Evolutionary conservation across 352 stramenopile species (phyloP), one percentile per base, ranked within the genome.

Genomic region (Pythium chondricola): DNA sequence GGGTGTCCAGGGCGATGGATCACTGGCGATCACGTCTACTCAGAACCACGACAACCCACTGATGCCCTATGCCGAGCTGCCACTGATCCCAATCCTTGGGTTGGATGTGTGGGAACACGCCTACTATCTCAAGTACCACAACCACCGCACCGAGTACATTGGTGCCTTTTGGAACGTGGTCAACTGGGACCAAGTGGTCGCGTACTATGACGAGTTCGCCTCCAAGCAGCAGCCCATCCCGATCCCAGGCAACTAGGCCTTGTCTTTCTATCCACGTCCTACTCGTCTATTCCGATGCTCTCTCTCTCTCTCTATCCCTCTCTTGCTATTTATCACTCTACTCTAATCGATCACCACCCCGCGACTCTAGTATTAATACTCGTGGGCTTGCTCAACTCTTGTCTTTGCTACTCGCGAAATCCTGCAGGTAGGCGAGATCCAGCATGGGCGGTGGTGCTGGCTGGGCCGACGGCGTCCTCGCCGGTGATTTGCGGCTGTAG

Each of bases 21-120:
- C 85, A 43, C 65, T 97, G n/a, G 76, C 85, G 44, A 82, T 97
- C 53, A 80, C 87, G 20, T 74, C 74, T 22, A 97, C 88, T 18
- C 69, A 83, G 42, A 97, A 97, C 69, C 90, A 97, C n/a, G 53
- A 62, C 32, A 62, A 62, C 41, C 54, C 54, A 39, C 54, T 62
- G n/a, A 62, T 62, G 54, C 54, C 54, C 21, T 57, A 62, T n/a
- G 54, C 47, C 18, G 14, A 26, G 11, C 46, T 52, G 10, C 46
- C 37, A 16, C 63, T 74, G 58, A 57, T 83, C 61, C 81, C 81
- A 30, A 89, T 96, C 52, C 61, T 96, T 25, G 78, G 71, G 9
- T 61, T 96, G 16, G 83, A 96, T 65, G 53, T 61, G 25, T 80
- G 69, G 66, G 52, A 74, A 42, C 52, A 81, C 53, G 69, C 69